Evolutionary conservation across 441 rosid genomes (phyloP).

Genomic region (Gossypium lobatum): DNA sequence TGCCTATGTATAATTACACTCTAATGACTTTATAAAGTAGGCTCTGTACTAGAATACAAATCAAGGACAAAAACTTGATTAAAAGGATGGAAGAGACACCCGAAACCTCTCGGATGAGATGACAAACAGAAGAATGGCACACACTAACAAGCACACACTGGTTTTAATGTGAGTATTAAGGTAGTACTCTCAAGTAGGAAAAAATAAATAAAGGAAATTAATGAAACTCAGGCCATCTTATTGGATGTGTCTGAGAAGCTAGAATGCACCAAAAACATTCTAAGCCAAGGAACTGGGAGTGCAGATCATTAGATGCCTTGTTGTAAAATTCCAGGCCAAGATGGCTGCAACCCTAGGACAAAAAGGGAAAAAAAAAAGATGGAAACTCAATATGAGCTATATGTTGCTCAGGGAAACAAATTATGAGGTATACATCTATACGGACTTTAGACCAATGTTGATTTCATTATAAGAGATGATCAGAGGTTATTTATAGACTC

Average conservation of each 20-base stretch:
- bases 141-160: constrained; percentile 39
- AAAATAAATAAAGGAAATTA: constrained; percentile 20
- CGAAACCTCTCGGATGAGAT: constrained; percentile 32
- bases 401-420: constrained; percentile 23
- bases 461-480: constrained; percentile 27
- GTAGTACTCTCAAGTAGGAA: constrained; percentile 23
- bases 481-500: constrained; percentile 52
- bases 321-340: constrained; percentile 63
- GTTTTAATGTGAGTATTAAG: constrained; percentile 30
- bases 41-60: constrained; percentile 74
- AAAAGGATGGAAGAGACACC: constrained; percentile 33
- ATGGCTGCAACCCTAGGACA: constrained; percentile 56
- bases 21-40: constrained; percentile 40
- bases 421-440: constrained; percentile 7
- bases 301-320: constrained; percentile 72
- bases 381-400: constrained; percentile 22
- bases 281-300: constrained; percentile 38
- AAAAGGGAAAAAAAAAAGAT: constrained; percentile 14
- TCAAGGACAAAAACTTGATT: constrained; percentile 42
- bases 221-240: constrained; percentile 38
- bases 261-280: constrained; percentile 74
- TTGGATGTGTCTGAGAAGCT: constrained; percentile 53
- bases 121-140: constrained; percentile 49
- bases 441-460: constrained; percentile 20
- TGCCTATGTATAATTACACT: constrained; percentile 71